Conservation (phyloP, 2,329 filamentous ascomycete genomes). For the Erysiphe pulchra region DNA sequence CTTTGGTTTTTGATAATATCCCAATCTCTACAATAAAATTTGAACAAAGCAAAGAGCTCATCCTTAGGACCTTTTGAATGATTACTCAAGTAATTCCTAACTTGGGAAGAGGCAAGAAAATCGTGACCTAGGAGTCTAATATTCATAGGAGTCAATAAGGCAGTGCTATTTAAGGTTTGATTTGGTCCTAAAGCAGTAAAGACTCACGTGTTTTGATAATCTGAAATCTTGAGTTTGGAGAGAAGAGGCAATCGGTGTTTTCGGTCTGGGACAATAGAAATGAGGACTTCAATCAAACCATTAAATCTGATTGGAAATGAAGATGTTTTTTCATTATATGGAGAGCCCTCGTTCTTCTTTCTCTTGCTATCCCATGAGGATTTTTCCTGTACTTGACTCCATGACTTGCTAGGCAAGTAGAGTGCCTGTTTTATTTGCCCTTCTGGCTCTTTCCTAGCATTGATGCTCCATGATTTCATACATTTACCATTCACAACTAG, state of each 20-base stretch:
- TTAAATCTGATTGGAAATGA: constrained; percentile 2
- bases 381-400: constrained; percentile 12
- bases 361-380: constrained; percentile 11
- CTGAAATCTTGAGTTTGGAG: constrained; percentile 20
- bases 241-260: constrained; percentile 18
- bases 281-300: constrained; percentile 27
- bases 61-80: constrained; percentile 25
- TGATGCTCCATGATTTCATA: constrained; percentile 26
- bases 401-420: constrained; percentile 21
- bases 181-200: neutral
- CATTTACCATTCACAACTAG: constrained; percentile 26
- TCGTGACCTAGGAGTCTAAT: too few species aligned
- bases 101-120: neutral
- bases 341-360: constrained; percentile 7
- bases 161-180: too few species aligned
- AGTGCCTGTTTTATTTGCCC: constrained; percentile 22
- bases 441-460: constrained; percentile 13
- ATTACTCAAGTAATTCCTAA: constrained; percentile 10
- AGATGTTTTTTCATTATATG: neutral
- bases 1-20: constrained; percentile 22
- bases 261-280: constrained; percentile 25
- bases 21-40: constrained; percentile 30
- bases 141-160: too few species aligned
- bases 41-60: constrained; percentile 25
- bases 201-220: constrained; percentile 28